Conservation (phyloP, 352 stramenopile species). For the Phytophthora pisi region DNA sequence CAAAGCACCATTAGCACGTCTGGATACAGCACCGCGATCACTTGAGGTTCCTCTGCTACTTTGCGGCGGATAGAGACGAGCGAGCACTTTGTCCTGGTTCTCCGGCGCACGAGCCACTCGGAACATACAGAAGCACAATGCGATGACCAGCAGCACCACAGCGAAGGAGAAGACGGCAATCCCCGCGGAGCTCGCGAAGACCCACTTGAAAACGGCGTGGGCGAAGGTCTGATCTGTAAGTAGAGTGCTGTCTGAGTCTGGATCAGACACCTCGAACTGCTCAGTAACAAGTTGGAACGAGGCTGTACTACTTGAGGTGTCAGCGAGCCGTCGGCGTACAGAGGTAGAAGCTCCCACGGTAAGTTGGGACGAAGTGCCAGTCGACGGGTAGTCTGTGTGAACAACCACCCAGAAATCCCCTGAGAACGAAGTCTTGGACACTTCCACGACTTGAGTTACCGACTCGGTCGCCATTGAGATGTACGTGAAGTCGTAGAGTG, state of each 20-base stretch:
- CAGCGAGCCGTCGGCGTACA: conserved; percentile 4
- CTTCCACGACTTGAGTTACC: conserved; percentile 43
- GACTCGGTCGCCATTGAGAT: conserved; percentile 43
- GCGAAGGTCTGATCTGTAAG: conserved; percentile 64
- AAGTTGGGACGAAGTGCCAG: conserved; percentile 7
- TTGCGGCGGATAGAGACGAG: conserved; percentile 20
- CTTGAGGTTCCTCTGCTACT: not conserved
- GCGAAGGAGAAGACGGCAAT: conserved; percentile 56
- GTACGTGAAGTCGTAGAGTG: conserved; percentile 75
- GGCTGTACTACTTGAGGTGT: not conserved
- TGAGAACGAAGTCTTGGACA: conserved; percentile 59
- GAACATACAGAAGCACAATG: conserved; percentile 58
- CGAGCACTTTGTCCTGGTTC: conserved; percentile 63
- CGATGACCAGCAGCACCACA: conserved; percentile 41
- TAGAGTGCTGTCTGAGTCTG: conserved; percentile 16
- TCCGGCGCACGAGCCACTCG: conserved; percentile 62
- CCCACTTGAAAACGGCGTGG: conserved; percentile 51
- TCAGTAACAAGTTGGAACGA: conserved; percentile 53
- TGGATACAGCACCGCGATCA: not conserved
- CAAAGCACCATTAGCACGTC: conserved; percentile 17
- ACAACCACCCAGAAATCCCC: conserved; percentile 80
- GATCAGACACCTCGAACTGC: conserved; percentile 39
- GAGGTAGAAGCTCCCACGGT: conserved; percentile 21
- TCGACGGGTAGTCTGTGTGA: conserved; percentile 61
- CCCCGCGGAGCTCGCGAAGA: conserved; percentile 50